Conservation (phyloP, 177 flowering plant genomes). For the Vitis hybrid region DNA sequence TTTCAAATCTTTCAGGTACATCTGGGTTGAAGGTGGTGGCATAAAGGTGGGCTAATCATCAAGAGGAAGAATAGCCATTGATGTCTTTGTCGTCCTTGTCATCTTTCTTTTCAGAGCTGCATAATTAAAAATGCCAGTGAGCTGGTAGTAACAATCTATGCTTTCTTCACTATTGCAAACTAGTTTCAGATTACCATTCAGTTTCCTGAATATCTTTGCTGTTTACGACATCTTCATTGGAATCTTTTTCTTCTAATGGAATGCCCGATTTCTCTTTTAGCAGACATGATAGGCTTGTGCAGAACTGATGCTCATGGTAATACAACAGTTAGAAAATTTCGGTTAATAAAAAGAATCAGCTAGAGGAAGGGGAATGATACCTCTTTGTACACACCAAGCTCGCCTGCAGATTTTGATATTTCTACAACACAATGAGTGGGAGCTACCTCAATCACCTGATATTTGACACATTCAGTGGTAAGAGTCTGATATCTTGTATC, state of each 20-base stretch:
- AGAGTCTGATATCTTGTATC: background rate
- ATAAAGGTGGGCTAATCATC: conserved; percentile 10
- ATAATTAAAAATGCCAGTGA: conserved; percentile 16
- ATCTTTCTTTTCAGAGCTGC: conserved; percentile 33
- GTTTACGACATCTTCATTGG: conserved; percentile 5
- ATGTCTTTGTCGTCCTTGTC: background rate
- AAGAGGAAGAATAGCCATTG: conserved; percentile 32
- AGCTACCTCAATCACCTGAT: conserved; percentile 73
- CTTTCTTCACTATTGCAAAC: background rate
- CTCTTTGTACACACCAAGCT: conserved; percentile 48
- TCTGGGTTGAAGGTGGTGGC: background rate
- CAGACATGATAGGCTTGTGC: conserved; percentile 58
- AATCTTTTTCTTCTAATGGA: conserved; percentile 10
- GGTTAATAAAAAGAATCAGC: background rate
- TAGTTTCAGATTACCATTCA: conserved; percentile 23
- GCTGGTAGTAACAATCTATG: conserved; percentile 2
- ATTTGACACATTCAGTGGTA: conserved; percentile 5
- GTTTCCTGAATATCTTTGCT: conserved; percentile 17
- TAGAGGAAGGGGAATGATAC: conserved; percentile 25
- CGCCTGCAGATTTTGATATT: conserved; percentile 69
- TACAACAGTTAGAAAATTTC: background rate
- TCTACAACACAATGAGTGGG: conserved; percentile 77
- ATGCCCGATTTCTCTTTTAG: conserved; percentile 37
- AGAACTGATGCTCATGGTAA: conserved; percentile 50
- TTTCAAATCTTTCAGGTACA: background rate